Evolutionary conservation across 2,329 filamentous ascomycete genomes (phyloP), one percentile per base, ranked within the genome.

Genomic region (Beauveria australis): DNA sequence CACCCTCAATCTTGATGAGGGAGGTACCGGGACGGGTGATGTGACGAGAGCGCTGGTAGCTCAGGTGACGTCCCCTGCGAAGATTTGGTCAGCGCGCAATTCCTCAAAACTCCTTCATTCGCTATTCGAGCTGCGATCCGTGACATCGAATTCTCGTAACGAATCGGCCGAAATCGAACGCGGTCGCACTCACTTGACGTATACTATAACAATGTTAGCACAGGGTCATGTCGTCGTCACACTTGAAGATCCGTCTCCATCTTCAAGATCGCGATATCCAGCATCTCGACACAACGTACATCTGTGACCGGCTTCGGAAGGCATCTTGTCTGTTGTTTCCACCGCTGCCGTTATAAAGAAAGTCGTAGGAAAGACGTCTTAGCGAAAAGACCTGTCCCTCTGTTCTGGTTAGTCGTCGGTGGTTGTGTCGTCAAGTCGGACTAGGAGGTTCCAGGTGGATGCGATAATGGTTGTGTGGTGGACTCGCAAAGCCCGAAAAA

Each of bases 1-100:
- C 94, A 79, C 93, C 93, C 86, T 99, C 93, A 75, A 99, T 96
- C 88, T 97, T 94, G 82, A 99, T 89, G 81, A 97, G 85, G 77
- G 90, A 90, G 73, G 90, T 95, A 81, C 88, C 88, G 72, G 93
- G 89, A 84, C 89, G 92, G 76, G 88, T 92, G 81, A 85, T 89
- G 81, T 91, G 89, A 85, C 95, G 93, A 78, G 89, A 89, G 80
- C 93, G 90, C 86, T 96, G 89, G 86, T 96, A 97, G 82, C 89
- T 93, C 82, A 97, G 83, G 88, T 97, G 93, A 81, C 92, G 92
- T 84, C 92, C 93, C 91, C 91, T 95, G 60, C 55, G 53, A 53
- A 41, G 49, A 54, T 41, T 28, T 59, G 47, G 66, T 66, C 53
- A 64, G 62, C 53, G 28, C 48, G 41, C 59, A 53, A 57, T 60